Conservation (phyloP, 345 rosid species). For the Mercurialis annua region DNA sequence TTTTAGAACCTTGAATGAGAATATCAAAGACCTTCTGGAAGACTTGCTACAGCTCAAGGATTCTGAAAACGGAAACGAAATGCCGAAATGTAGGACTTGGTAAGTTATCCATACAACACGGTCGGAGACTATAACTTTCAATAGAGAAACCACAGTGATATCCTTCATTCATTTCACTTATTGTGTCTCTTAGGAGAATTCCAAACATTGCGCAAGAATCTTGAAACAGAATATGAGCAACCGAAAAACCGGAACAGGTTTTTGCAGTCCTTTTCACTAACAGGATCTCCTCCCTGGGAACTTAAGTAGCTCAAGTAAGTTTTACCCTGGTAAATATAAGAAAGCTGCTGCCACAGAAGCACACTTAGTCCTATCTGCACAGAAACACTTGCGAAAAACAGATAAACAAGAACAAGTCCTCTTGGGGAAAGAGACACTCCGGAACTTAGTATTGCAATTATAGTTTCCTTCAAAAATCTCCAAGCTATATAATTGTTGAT, state of each 20-base stretch:
- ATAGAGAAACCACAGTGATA: not conserved
- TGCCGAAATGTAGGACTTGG: no score
- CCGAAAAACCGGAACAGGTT: slow-evolving; percentile 72
- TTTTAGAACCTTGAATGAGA: no score
- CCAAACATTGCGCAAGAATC: slow-evolving; percentile 43
- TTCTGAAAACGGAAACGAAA: no score
- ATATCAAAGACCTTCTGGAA: no score
- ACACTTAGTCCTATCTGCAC: slow-evolving; percentile 66
- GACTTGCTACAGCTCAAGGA: no score
- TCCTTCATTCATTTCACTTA: slow-evolving; percentile 35
- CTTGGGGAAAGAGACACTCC: slow-evolving; percentile 54
- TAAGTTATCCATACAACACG: no score
- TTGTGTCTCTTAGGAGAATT: slow-evolving; percentile 56
- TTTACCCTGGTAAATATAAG: slow-evolving; percentile 68
- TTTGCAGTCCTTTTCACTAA: slow-evolving; percentile 55
- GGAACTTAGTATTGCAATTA: slow-evolving; percentile 45
- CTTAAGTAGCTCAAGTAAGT: slow-evolving; percentile 71
- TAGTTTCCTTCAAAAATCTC: slow-evolving; percentile 46
- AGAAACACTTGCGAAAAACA: slow-evolving; percentile 61
- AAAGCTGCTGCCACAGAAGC: slow-evolving; percentile 85
- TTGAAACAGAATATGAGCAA: slow-evolving; percentile 47
- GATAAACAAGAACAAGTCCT: slow-evolving; percentile 70
- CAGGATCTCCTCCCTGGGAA: slow-evolving; percentile 41
- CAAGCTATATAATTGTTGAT: slow-evolving; percentile 25
- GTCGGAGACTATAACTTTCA: not conserved